These are phyloP conservation scores for Penicillium sp. DNA, from an alignment of 2,329 filamentous ascomycete species.

Conservation along the genomic window DNA sequence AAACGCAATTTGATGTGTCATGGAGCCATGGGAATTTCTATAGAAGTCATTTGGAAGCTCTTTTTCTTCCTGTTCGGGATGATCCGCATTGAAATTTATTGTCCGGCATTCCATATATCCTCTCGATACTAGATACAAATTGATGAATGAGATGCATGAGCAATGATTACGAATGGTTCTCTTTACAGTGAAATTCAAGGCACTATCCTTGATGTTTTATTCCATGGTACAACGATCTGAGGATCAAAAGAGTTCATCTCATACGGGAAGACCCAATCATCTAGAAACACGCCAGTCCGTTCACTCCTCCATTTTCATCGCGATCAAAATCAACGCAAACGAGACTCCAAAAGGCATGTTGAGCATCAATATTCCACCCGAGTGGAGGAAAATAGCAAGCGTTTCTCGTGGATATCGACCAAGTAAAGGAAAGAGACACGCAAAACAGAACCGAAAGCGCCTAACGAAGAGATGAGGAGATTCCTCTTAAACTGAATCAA, in stretches of 20 bases:
- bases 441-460: too few relatives aligned
- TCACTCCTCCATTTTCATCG: neutral
- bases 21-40: constrained; percentile 7
- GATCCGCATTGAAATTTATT: too few relatives aligned
- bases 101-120: too few relatives aligned
- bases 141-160: constrained; percentile 16
- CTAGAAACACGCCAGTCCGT: constrained; percentile 5
- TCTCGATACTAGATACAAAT: constrained; percentile 9
- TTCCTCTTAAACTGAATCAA: constrained; percentile 3
- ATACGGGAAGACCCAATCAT: constrained; percentile 4
- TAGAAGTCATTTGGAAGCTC: constrained; percentile 10
- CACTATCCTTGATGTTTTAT: too few relatives aligned
- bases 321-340: neutral
- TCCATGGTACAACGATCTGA: too few relatives aligned
- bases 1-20: constrained; percentile 2
- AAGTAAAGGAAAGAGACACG: constrained; percentile 8
- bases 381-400: neutral
- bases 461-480: too few relatives aligned
- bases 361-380: neutral
- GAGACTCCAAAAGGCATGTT: neutral
- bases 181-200: too few relatives aligned
- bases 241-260: neutral
- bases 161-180: constrained; percentile 13
- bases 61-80: too few relatives aligned
- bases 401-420: constrained; percentile 10